Base-by-base conservation (phyloP, 2,329 filamentous ascomycete species). In the Alternaria arbusti region DNA sequence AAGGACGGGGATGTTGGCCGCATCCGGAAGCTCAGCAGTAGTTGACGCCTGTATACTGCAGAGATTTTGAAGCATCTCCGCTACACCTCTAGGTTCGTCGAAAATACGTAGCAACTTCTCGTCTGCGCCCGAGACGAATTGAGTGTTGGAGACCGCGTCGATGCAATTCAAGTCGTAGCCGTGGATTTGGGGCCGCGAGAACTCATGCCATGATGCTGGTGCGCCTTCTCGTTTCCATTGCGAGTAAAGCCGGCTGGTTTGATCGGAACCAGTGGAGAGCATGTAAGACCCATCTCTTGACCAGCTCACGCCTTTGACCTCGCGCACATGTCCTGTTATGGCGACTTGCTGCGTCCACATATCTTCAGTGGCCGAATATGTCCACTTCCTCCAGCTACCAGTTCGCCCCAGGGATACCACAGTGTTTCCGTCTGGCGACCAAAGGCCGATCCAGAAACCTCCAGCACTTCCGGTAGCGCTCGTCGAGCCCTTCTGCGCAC, bases 81-180 rank as follows among this genome's bases (percentile, higher is more conserved):
- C 94, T 10, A 97, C 92, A 6, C 91, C 91, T 76, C 89, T 91
- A 6, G 96, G 96, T 80, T 97, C 90, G 74, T 91, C 90, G 80
- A 99, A 99, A 2, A 99, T 95, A 23, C 96, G 91, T 78, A 99
- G 88, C n/a, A 99, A 88, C 81, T 99, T 99, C 83, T 99, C 96
- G 70, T 99, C 96, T 4, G 96, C 96, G 7, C 96, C 96, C 3
- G 94, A 97, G 22, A 98, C 91, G 76, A 99, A 99, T 70, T 90
- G 91, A 8, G 88, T 86, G 8, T 87, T 80, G 8, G 88, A 89
- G 6, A 97, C 84, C 0, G 89, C 87, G 74, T 94, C 91, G 67
- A 98, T 90, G 79, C 96, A 98, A 83, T 98, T 99, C 58, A 99
- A 86, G 78, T 99, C 95, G 79, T 99, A 99, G 40, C 96, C 96